Base-by-base conservation (phyloP, 805 yeast genomes). In the Hanseniaspora singularis region DNA sequence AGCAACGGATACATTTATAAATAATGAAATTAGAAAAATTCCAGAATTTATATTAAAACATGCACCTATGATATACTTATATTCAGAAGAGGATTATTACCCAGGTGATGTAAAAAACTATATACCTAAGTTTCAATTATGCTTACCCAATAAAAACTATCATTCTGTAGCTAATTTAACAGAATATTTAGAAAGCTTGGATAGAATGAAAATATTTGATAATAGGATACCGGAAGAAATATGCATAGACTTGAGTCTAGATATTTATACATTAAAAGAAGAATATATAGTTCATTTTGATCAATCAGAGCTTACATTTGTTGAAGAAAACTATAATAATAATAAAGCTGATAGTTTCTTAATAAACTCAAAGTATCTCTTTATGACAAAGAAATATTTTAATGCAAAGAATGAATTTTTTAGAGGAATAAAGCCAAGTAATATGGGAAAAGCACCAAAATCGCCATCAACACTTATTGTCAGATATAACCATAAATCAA, bases 51-150 rank as follows among this genome's bases (percentile, higher is more conserved):
- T 78, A 1, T 52, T 75, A 2, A 79, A 80, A 37, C 70, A 71
- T 57, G 75, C 82, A 3, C 97, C 98, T 0, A 64, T 79, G 45
- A 88, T 89, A 2, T 84, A 85, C 57, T 67, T 89, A 10, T 88
- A 89, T 64, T 78, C 94, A 1, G 98, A 89, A 58, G 98, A 89
- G 56, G 63, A 68, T 46, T 89, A 88, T 58, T 66, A 81, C 53
- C 95, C 98, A 0, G 85, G 85, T 55, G 94, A 86, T 56, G 71
- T 87, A 33, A 71, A 68, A 24, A 74, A 81, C 18, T 89, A 64
- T 59, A 87, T 84, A 6, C 64, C 65, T 6, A 74, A 84, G 57
- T 82, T 85, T 63, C 73, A 72, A 52, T 70, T 81, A 1, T 46
- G 42, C 23, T 5, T 43, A 9, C 40, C 40, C 1, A 5, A 18